phyloP scores from a whole-genome alignment of 305 asterid species.

The Rubia balearica region DNA sequence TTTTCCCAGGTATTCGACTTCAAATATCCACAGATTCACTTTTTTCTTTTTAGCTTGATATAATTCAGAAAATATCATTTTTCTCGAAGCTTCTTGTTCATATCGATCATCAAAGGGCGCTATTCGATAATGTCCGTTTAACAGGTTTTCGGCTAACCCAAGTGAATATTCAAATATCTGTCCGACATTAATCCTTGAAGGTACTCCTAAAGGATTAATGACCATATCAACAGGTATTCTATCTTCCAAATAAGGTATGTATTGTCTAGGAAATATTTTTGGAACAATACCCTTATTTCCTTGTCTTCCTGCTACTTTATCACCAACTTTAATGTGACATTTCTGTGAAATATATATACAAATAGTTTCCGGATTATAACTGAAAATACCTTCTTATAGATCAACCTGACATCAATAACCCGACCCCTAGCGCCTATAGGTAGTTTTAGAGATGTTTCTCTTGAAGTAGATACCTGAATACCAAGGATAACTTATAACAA shows the following conservation, averaged over 20 bases:
- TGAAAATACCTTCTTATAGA: neutral
- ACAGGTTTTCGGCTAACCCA: neutral
- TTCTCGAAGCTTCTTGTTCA: neutral
- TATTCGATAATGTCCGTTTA: neutral
- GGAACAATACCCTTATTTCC: neutral
- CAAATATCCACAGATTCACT: neutral
- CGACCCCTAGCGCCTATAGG: neutral
- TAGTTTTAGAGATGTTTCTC: too few relatives aligned
- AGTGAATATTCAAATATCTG: neutral
- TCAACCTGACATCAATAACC: neutral
- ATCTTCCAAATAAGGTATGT: neutral
- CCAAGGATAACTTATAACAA: too few relatives aligned
- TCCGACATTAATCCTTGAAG: neutral
- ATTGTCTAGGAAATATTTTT: neutral
- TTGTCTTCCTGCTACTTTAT: too few relatives aligned
- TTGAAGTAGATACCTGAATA: too few relatives aligned
- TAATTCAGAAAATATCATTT: neutral
- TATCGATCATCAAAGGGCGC: neutral
- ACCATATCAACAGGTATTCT: neutral
- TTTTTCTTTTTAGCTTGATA: neutral
- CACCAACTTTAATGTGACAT: too few relatives aligned
- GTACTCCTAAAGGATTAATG: neutral
- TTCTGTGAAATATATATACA: too few relatives aligned
- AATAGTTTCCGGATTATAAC: too few relatives aligned
- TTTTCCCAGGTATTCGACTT: constrained; percentile 1